Evolutionary conservation across 306 rosid species (phyloP).

Genomic region (Vachellia pachyceras): DNA sequence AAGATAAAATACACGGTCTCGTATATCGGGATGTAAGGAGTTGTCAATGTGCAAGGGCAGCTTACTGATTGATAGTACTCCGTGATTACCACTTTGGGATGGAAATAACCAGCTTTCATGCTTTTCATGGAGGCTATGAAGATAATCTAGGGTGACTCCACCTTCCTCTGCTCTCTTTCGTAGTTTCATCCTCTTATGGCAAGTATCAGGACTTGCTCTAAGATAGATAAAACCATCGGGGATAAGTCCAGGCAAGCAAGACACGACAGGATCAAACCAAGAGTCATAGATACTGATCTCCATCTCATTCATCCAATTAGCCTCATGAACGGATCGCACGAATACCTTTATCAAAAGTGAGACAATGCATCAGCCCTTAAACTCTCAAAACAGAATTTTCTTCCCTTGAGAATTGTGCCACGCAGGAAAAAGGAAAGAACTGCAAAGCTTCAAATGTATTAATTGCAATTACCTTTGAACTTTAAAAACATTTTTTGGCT

Average conservation of each 20-base stretch:
- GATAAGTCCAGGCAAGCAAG: constrained; percentile 91
- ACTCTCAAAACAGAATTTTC: constrained; percentile 38
- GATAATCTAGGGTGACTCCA: constrained; percentile 85
- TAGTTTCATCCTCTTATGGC: constrained; percentile 88
- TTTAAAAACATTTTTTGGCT: background rate
- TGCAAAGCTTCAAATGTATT: constrained; percentile 41
- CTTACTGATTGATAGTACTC: constrained; percentile 71
- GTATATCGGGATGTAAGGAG: constrained; percentile 83
- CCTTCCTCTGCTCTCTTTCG: constrained; percentile 91
- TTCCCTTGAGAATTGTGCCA: constrained; percentile 35
- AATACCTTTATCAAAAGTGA: constrained; percentile 68
- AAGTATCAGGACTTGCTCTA: constrained; percentile 99
- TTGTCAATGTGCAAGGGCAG: constrained; percentile 73
- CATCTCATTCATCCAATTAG: constrained; percentile 99
- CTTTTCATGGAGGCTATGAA: constrained; percentile 83
- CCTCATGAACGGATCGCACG: constrained; percentile 98
- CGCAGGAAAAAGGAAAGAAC: constrained; percentile 38
- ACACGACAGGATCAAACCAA: constrained; percentile 98
- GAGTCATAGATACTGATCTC: constrained; percentile 98
- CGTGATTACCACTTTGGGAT: constrained; percentile 75
- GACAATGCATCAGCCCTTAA: constrained; percentile 46
- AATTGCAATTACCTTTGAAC: constrained; percentile 23
- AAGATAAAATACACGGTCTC: constrained; percentile 89
- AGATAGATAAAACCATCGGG: constrained; percentile 98
- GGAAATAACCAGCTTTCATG: constrained; percentile 99